phyloP scores from a whole-genome alignment of 2,329 filamentous ascomycete species.

The Rhinocladiella similis region DNA sequence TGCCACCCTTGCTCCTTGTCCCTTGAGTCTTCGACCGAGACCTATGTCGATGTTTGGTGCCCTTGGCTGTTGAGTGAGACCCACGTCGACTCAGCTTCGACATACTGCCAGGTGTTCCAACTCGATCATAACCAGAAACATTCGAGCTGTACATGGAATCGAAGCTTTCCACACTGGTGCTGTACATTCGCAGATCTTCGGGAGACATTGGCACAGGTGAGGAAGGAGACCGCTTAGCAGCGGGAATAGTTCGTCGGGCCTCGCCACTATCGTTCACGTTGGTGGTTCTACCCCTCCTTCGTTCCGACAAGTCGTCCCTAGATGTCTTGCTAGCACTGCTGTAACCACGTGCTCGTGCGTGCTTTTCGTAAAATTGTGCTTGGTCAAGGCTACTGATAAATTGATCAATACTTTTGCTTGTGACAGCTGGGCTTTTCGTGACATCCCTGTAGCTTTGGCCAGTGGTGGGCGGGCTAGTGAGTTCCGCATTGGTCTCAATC shows the following conservation, averaged over 20 bases:
- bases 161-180: slow-evolving; percentile 47
- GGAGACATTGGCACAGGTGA: slow-evolving; percentile 94
- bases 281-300: slow-evolving; percentile 47
- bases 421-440: slow-evolving; percentile 58
- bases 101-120: slow-evolving; percentile 14
- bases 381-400: slow-evolving; percentile 86
- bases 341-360: slow-evolving; percentile 49
- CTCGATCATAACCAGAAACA: slow-evolving; percentile 34
- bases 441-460: slow-evolving; percentile 44
- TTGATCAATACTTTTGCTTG: slow-evolving; percentile 70
- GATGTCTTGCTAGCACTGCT: slow-evolving; percentile 34
- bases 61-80: slow-evolving; percentile 24
- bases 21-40: slow-evolving; percentile 36
- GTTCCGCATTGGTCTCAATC: slow-evolving; percentile 33
- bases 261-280: slow-evolving; percentile 67
- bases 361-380: slow-evolving; percentile 63
- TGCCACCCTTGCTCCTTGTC: slow-evolving; percentile 34
- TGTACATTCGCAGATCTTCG: slow-evolving; percentile 64
- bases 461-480: slow-evolving; percentile 38
- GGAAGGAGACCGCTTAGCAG: slow-evolving; percentile 82
- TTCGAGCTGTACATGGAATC: slow-evolving; percentile 50
- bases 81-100: slow-evolving; percentile 19
- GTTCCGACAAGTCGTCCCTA: slow-evolving; percentile 46
- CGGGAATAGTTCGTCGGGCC: slow-evolving; percentile 66
- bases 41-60: slow-evolving; percentile 34